These are phyloP conservation scores for Backusella macrospora DNA, from an alignment of 192 early-diverging fungal species.

Conservation along the genomic window DNA sequence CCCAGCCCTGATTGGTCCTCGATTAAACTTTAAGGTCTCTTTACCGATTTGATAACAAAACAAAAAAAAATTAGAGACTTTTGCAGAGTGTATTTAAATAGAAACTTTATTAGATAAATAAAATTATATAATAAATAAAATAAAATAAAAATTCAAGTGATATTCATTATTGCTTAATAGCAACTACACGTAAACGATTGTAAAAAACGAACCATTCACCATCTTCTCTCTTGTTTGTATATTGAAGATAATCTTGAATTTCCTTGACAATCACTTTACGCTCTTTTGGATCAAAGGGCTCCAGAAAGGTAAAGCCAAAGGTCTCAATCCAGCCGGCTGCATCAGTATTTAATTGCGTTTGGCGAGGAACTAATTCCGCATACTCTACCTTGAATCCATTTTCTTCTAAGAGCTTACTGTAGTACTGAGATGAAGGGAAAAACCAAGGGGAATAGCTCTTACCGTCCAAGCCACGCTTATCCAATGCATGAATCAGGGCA, in stretches of 20 bases:
- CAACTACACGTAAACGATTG: conserved; percentile 34
- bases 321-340: conserved; percentile 67
- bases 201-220: conserved; percentile 41
- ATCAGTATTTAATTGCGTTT: conserved; percentile 58
- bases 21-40: conserved; percentile 18
- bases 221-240: conserved; percentile 35
- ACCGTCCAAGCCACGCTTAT: conserved; percentile 47
- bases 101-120: conserved; percentile 8
- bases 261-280: conserved; percentile 28
- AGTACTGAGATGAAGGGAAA: conserved; percentile 52
- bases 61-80: not conserved
- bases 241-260: conserved; percentile 31
- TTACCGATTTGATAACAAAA: conserved; percentile 17
- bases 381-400: conserved; percentile 52
- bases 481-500: conserved; percentile 44
- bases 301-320: conserved; percentile 65
- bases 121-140: not conserved
- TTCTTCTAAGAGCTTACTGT: conserved; percentile 49
- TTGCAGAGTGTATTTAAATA: conserved; percentile 10
- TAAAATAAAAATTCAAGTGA: not conserved
- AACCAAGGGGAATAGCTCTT: conserved; percentile 45
- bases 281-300: conserved; percentile 42
- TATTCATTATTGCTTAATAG: conserved; percentile 19
- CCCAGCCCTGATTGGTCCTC: conserved; percentile 52
- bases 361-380: conserved; percentile 54